Evolutionary conservation across 495 filamentous ascomycete species (phyloP), one percentile per base, ranked within the genome.

Genomic region (Aspergillus homomorphus): DNA sequence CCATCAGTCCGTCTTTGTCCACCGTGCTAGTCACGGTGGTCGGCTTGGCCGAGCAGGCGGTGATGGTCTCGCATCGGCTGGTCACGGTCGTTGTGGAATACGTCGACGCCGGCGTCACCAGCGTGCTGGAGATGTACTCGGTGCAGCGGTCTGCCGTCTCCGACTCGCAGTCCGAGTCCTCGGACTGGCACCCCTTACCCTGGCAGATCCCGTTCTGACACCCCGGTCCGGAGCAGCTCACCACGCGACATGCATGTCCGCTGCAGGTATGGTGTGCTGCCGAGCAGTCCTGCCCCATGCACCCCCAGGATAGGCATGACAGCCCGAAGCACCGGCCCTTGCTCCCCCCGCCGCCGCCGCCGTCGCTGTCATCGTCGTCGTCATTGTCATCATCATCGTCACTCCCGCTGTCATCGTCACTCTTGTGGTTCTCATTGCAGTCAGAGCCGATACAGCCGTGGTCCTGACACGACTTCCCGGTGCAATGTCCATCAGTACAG

Each of bases 111-210:
- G 46, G 33, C 3, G 33, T 52, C 38, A 24, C 28, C 0, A 54
- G 41, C 1, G 51, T 41, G 20, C 58, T 60, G 16, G 20, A 54
- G n/a, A 60, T 45, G 16, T 18, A 60, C 2, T 49, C 49, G n/a
- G 58, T 60, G 26, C 58, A 60, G 30, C 4, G 1, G 19, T 53
- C 58, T 3, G 58, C 58, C 30, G 54, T 52, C 28, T 60, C 41
- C 0, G 3, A 18, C 52, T 60, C 58, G 53, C 62, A 60, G 58
- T 64, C 49, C n/a, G 43, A 14, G 46, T 64, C 53, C 42, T 64
- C 54, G 19, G 53, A 43, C 7, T 53, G 19, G 50, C 62, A 51
- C 6, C 22, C 46, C 38, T 45, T 15, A 19, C 54, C 53, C 24
- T 19, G 50, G 52, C 62, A 59, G 42, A 53, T 24, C 0, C 57